A percentile compares a stretch with the other conserved stretches of the same genome.
These are phyloP conservation scores for Citrus australasica DNA, from an alignment of 345 rosid species.

Conservation along the genomic window DNA sequence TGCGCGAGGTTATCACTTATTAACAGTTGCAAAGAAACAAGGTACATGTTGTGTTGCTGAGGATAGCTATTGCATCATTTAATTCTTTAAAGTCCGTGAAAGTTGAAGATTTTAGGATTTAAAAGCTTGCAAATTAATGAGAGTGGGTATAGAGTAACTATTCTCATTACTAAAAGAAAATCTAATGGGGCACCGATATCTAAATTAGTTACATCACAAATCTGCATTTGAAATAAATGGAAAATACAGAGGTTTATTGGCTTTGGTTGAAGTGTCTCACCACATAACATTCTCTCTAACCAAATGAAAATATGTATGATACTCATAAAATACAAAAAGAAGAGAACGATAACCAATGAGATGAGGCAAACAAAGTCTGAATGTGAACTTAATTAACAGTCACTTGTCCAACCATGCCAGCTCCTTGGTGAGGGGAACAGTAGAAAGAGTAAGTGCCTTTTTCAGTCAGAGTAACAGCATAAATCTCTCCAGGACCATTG, in stretches of 20 bases:
- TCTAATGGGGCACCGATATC: background rate
- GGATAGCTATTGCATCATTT: background rate
- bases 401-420: conserved; percentile 87
- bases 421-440: conserved; percentile 91
- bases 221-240: conserved; percentile 6
- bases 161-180: background rate
- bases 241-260: conserved; percentile 13
- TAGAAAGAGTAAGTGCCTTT: conserved; percentile 76
- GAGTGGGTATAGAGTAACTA: background rate
- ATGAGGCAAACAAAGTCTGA: background rate
- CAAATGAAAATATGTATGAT: background rate
- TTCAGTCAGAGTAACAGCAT: conserved; percentile 57
- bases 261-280: background rate
- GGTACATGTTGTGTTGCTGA: background rate
- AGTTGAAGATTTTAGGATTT: background rate
- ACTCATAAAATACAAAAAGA: conserved; percentile 11
- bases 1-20: background rate
- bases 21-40: background rate
- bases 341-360: background rate
- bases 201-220: background rate
- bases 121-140: background rate
- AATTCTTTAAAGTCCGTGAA: background rate
- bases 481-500: conserved; percentile 70
- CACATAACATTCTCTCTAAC: background rate
- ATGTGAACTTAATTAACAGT: conserved; percentile 54